phyloP scores from a whole-genome alignment of 495 filamentous ascomycete species.

The Neurospora sp. region DNA sequence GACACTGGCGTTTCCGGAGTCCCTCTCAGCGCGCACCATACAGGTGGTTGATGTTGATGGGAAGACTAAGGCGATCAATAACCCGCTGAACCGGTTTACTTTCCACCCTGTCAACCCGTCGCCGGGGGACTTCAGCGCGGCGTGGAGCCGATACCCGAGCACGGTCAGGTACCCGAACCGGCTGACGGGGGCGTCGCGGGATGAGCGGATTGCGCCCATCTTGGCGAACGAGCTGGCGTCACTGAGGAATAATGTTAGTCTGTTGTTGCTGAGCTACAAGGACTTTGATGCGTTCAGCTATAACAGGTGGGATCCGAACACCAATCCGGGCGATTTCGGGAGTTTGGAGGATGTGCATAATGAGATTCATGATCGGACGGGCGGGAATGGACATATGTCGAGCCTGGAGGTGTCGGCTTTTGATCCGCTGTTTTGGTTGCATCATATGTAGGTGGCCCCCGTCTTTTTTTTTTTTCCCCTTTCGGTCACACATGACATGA shows the following conservation, averaged over 20 bases:
- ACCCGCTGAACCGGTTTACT: constrained; percentile 29
- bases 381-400: constrained; percentile 51
- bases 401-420: constrained; percentile 54
- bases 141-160: constrained; percentile 15
- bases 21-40: constrained; percentile 25
- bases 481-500: neutral
- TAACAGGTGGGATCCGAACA: constrained; percentile 38
- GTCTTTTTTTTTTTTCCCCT: too few relatives aligned
- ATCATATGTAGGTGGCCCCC: constrained; percentile 27
- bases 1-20: constrained; percentile 16
- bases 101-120: constrained; percentile 20
- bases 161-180: constrained; percentile 18
- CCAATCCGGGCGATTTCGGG: constrained; percentile 32
- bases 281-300: constrained; percentile 48
- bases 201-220: constrained; percentile 36
- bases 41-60: constrained; percentile 27
- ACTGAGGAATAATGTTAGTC: constrained; percentile 33
- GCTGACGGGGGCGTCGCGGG: constrained; percentile 13
- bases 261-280: constrained; percentile 49
- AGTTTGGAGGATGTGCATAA: constrained; percentile 57
- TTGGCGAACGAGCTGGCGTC: constrained; percentile 33
- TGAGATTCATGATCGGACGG: constrained; percentile 48
- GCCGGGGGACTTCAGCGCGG: constrained; percentile 11
- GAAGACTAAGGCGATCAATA: constrained; percentile 18
- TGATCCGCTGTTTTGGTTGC: constrained; percentile 65